These are phyloP conservation scores for Nitzschia sp. DNA, from an alignment of 108 stramenopile species.

Conservation along the genomic window DNA sequence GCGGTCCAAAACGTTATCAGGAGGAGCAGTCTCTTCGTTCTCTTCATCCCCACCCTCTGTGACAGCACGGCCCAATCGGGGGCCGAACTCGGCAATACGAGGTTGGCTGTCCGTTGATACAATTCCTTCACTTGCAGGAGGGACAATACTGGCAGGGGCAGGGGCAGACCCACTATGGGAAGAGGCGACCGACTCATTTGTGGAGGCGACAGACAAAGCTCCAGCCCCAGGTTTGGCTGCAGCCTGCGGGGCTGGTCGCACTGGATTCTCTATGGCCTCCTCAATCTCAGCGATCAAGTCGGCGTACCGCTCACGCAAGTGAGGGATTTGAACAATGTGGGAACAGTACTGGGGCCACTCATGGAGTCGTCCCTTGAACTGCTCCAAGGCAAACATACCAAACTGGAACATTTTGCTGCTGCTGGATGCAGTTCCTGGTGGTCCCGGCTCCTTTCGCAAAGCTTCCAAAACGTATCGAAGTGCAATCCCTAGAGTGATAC, in stretches of 20 bases:
- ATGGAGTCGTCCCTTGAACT: conserved; percentile 92
- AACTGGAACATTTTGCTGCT: conserved; percentile 98
- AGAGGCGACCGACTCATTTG: not conserved
- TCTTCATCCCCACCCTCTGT: conserved; percentile 57
- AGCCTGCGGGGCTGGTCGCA: conserved; percentile 32
- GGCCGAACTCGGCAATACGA: conserved; percentile 82
- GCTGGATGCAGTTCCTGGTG: conserved; percentile 53
- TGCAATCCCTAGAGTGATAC: conserved; percentile 97
- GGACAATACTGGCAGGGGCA: not conserved
- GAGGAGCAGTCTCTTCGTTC: conserved; percentile 75
- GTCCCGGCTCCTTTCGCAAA: conserved; percentile 88
- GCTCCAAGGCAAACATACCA: conserved; percentile 97
- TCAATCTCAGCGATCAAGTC: conserved; percentile 90
- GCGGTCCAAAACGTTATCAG: conserved; percentile 85
- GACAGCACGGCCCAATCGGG: conserved; percentile 79
- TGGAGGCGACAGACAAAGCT: not conserved
- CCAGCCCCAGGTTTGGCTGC: conserved; percentile 8
- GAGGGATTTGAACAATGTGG: conserved; percentile 96
- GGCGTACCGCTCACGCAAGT: conserved; percentile 85
- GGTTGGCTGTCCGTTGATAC: conserved; percentile 22
- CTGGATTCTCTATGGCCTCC: conserved; percentile 63
- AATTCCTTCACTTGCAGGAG: conserved; percentile 4
- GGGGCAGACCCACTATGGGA: not conserved
- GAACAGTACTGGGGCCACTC: conserved; percentile 99
- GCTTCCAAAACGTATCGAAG: conserved; percentile 97